Evolutionary conservation across 164 flowering plant genomes (phyloP), one percentile per base, ranked within the genome.

Genomic region (Amborella trichopoda): DNA sequence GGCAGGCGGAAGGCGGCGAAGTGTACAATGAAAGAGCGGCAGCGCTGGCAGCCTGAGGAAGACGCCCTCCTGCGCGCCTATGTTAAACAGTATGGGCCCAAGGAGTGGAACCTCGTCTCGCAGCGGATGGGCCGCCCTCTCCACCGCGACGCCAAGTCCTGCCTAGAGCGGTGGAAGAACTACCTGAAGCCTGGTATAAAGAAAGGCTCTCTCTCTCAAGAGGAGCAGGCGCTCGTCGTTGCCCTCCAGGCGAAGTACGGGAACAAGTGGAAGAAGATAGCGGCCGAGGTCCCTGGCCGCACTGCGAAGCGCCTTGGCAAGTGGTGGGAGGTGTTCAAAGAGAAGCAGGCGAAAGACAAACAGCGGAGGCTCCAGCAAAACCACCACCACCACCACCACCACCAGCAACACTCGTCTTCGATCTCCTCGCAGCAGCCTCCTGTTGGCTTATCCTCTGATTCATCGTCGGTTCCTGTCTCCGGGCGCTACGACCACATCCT

Each of bases 321-420:
- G 63, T 72, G 76, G 76, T 72, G 76, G 76, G 76, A 72, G 34
- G 76, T 72, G n/a, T 72, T 65, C 53, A 68, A 68, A 28, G 76
- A 72, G 46, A 72, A 72, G 46, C 76, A 72, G 40, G 60, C 53
- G 44, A 66, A 59, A 20, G 47, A 58, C 46, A 46, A 25, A 16
- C 51, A 26, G 22, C 33, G 22, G 17, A 19, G 41, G 21, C 16
- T n/a, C 41, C 41, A 11, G 21, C n/a, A n/a, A n/a, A n/a, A n/a
- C n/a, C n/a, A n/a, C n/a, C n/a, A n/a, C n/a, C n/a, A n/a, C n/a
- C n/a, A n/a, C n/a, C n/a, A n/a, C n/a, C n/a, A n/a, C n/a, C n/a
- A n/a, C n/a, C n/a, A n/a, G n/a, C n/a, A n/a, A n/a, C 32, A 21
- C 30, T 10, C 41, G 8, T 38, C 28, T 8, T 14, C 34, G 40